A percentile compares a stretch with the other conserved stretches of the same genome.
phyloP scores from a whole-genome alignment of 2,329 filamentous ascomycete genomes.

The Ophiostoma australiae region DNA sequence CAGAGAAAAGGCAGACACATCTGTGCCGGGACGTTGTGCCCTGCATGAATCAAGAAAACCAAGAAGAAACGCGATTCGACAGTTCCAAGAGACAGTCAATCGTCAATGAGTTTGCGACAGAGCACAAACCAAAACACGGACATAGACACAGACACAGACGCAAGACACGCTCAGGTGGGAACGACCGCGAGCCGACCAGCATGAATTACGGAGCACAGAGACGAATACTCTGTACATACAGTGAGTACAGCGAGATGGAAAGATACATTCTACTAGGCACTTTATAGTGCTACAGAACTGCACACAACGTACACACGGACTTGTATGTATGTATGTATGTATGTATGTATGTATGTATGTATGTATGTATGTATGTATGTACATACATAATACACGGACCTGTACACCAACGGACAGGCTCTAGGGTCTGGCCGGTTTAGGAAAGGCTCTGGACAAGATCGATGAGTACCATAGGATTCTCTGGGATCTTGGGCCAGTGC shows the following conservation, averaged over 20 bases:
- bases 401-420: neutral
- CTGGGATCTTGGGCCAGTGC: neutral
- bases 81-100: neutral
- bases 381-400: too few relatives aligned
- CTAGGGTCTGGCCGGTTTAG: slow-evolving; percentile 5
- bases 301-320: neutral
- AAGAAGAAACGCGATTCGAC: neutral
- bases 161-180: neutral
- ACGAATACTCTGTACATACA: too few relatives aligned
- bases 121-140: neutral
- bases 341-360: too few relatives aligned
- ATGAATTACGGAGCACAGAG: slow-evolving; percentile 4
- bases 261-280: neutral
- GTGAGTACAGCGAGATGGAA: neutral
- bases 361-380: too few relatives aligned
- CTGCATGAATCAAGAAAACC: neutral
- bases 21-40: neutral
- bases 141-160: neutral
- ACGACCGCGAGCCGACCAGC: slow-evolving; percentile 12
- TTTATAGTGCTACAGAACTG: neutral
- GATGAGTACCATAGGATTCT: neutral
- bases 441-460: neutral
- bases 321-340: too few relatives aligned
- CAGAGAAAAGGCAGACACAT: neutral
- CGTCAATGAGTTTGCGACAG: neutral